A percentile compares a stretch with the other conserved stretches of the same genome.
These are phyloP conservation scores for Chrysanthemum lavandulifolium DNA, from an alignment of 129 eudicot genomes.

Conservation along the genomic window DNA sequence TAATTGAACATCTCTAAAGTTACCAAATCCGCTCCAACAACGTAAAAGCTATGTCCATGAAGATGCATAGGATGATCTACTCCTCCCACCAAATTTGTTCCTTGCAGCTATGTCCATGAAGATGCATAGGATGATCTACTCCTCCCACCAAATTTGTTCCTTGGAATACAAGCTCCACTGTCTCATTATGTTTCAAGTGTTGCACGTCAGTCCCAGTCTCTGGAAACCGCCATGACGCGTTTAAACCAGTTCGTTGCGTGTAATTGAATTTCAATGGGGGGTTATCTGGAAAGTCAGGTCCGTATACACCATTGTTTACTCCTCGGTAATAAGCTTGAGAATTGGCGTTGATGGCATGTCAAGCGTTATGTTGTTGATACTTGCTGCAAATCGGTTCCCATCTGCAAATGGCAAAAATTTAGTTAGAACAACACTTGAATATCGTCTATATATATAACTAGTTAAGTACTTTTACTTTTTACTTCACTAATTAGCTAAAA, in stretches of 20 bases:
- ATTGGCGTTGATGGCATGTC: conserved; percentile 20
- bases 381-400: conserved; percentile 26
- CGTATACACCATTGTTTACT: conserved; percentile 28
- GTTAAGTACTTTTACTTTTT: too few species aligned
- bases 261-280: conserved; percentile 39
- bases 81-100: too few species aligned
- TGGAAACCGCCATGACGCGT: conserved; percentile 13
- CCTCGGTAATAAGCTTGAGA: conserved; percentile 33
- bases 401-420: too few species aligned
- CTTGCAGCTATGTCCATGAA: too few species aligned
- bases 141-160: conserved; percentile 47
- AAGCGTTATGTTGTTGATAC: conserved; percentile 41
- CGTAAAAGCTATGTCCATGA: too few species aligned
- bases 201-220: conserved; percentile 21
- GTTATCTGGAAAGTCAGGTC: conserved; percentile 25
- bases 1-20: too few species aligned
- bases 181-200: conserved; percentile 30
- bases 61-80: too few species aligned
- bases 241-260: conserved; percentile 25
- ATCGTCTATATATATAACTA: too few species aligned
- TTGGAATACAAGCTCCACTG: conserved; percentile 46
- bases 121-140: conserved; percentile 34
- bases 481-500: too few species aligned
- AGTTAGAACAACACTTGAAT: too few species aligned
- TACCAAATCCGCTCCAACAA: too few species aligned